Base-by-base conservation (phyloP, 345 rosid genomes). In the Conringia planisiliqua region DNA sequence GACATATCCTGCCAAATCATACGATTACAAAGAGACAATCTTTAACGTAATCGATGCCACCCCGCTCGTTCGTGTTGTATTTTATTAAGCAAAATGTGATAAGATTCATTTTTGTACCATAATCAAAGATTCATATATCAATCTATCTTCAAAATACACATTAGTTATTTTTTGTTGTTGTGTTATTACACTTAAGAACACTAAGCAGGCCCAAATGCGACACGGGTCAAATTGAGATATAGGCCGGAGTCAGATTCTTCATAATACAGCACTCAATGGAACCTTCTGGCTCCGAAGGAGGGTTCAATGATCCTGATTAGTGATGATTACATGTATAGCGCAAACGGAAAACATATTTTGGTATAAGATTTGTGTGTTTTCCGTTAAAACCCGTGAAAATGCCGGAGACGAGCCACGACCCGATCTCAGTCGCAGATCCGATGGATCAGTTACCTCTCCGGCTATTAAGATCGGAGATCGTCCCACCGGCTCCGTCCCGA, bases 401-500 rank as follows among this genome's bases (percentile, higher is more conserved):
- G 92, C 72, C 83, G 50, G 86, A 77, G 78, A 63, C 82, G 63
- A 69, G 78, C 47, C 79, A 44, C 66, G 74, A 73, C 59, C 68
- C 73, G 36, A 66, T 66, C 58, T 63, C 78, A 35, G 6, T 75
- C 70, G 39, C 77, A 52, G 86, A 88, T 83, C 92, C 84, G 73
- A 72, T 70, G 72, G 71, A 84, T 56, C 82, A 84, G 62, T 84
- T 88, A 61, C 93, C 92, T 6, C 87, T 90, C 40, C 80, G 85
- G 24, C 83, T 87, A 36, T 62, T 85, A 33, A 64, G 86, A 85
- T 85, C 91, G 72, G 96, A 93, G 46, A 67, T 46, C 71, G 74
- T 91, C 32, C 92, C 97, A 2, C 83, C 94, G 4, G 89, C 94
- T 39, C 94, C 97, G 26, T 84, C 82, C 46, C 85, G 83, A 71